phyloP scores from a whole-genome alignment of 345 rosid species.

The Dimocarpus longan region DNA sequence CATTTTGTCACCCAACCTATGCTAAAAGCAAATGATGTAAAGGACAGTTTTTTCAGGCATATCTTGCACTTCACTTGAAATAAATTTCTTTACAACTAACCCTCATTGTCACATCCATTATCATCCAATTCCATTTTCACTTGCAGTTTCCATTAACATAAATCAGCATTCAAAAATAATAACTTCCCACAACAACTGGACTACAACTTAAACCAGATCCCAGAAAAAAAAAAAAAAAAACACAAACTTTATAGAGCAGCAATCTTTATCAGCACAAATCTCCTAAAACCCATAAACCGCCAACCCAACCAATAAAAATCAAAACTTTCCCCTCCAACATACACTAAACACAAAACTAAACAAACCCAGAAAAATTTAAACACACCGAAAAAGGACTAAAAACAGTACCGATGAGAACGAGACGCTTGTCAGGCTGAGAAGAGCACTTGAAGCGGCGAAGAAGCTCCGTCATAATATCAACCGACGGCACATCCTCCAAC shows the following conservation, averaged over 20 bases:
- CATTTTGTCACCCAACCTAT: not conserved
- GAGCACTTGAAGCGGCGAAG: conserved; percentile 88
- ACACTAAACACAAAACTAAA: not conserved
- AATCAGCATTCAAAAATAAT: not conserved
- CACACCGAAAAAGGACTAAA: not conserved
- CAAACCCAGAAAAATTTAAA: not conserved
- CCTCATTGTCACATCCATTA: too few relatives aligned
- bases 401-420: conserved; percentile 74
- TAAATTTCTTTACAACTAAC: not conserved
- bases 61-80: too few relatives aligned
- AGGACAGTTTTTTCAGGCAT: not conserved
- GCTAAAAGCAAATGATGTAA: not conserved
- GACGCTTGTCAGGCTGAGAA: conserved; percentile 82
- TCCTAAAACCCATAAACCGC: not conserved
- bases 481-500: conserved; percentile 75
- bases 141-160: too few relatives aligned
- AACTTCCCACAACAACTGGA: not conserved
- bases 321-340: not conserved
- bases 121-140: too few relatives aligned
- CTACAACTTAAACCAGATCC: conserved; percentile 4
- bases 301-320: not conserved
- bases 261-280: not conserved
- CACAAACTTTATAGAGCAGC: not conserved
- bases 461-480: conserved; percentile 84
- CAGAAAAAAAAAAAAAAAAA: not conserved